Conservation (phyloP, 176 grass and related monocot species). For the Guadua angustifolia region DNA sequence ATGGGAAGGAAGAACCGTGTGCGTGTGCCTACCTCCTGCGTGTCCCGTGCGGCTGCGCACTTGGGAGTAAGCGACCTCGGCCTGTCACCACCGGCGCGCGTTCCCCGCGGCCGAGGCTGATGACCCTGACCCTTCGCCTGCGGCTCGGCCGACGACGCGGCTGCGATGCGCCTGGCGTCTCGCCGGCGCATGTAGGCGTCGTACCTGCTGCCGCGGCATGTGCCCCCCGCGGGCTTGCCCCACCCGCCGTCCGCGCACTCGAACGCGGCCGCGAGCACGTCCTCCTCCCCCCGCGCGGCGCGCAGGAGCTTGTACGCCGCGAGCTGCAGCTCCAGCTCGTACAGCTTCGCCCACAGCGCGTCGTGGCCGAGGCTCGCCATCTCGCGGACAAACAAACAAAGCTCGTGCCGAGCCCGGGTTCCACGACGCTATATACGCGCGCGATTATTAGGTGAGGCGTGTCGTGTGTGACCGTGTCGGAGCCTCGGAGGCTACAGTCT, state of each 20-base stretch:
- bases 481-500: not conserved
- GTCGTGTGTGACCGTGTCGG: not conserved
- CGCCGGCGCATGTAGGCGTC: conserved; percentile 63
- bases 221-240: not conserved
- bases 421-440: not conserved
- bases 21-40: conserved; percentile 8
- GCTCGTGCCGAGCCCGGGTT: not conserved
- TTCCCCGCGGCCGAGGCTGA: not conserved
- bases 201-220: conserved; percentile 60
- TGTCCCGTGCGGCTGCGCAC: not conserved
- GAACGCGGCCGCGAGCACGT: not conserved
- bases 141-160: conserved; percentile 1
- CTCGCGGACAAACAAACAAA: not conserved
- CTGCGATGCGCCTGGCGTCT: conserved; percentile 56
- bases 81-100: not conserved
- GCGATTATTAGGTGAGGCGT: not conserved
- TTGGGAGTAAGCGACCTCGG: not conserved
- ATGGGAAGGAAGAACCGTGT: not conserved
- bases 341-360: conserved; percentile 61
- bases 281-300: not conserved
- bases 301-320: conserved; percentile 57
- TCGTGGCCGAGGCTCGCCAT: conserved; percentile 45
- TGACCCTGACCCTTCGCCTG: not conserved
- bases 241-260: not conserved
- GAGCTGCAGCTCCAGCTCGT: conserved; percentile 58